Conservation (phyloP, 768 basidiomycete genomes). For the Pleurotus eryngii region DNA sequence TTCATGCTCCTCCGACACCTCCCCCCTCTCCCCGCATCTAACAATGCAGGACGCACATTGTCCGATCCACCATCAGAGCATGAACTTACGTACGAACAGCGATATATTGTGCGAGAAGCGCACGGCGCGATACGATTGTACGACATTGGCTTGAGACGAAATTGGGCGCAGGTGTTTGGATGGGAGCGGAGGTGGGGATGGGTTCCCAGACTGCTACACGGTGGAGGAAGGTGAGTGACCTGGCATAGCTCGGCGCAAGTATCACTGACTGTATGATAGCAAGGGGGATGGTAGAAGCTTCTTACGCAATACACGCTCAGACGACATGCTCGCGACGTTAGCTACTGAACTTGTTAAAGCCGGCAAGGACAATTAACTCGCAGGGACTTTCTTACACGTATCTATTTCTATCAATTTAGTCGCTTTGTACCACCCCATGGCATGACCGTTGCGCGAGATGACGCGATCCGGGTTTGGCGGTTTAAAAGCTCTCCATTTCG, state of each 20-base stretch:
- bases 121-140: slow-evolving; percentile 62
- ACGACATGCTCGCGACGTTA: slow-evolving; percentile 62
- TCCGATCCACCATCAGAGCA: slow-evolving; percentile 73
- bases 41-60: slow-evolving; percentile 38
- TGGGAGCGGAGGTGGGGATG: slow-evolving; percentile 51
- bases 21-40: slow-evolving; percentile 49
- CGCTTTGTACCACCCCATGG: background rate
- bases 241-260: background rate
- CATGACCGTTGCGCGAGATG: slow-evolving; percentile 7
- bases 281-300: slow-evolving; percentile 67
- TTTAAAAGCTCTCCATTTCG: background rate
- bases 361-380: slow-evolving; percentile 42
- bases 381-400: background rate
- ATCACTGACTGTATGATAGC: slow-evolving; percentile 26
- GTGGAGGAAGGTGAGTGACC: slow-evolving; percentile 58
- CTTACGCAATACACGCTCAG: slow-evolving; percentile 64
- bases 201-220: slow-evolving; percentile 51
- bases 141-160: slow-evolving; percentile 69
- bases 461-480: background rate
- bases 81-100: slow-evolving; percentile 63
- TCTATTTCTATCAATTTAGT: background rate
- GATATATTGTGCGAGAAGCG: slow-evolving; percentile 61
- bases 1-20: slow-evolving; percentile 71
- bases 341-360: slow-evolving; percentile 57
- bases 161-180: slow-evolving; percentile 69